A percentile compares a stretch with the other conserved stretches of the same genome.
These are phyloP conservation scores for Candida succiphila DNA, from an alignment of 805 yeast genomes.

Conservation along the genomic window DNA sequence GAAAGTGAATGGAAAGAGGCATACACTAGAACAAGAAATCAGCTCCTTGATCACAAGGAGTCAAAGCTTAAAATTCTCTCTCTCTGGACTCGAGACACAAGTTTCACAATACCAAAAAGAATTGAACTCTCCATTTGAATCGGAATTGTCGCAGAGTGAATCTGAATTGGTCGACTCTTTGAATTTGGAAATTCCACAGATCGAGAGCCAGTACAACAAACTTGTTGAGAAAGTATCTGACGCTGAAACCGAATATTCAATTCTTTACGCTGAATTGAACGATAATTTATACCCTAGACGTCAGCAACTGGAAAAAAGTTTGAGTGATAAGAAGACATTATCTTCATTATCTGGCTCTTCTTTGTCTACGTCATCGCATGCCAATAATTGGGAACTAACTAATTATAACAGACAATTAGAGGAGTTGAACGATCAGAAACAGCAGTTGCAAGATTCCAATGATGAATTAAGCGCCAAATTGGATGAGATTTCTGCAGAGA, in stretches of 20 bases:
- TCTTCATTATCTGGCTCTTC: constrained; percentile 2
- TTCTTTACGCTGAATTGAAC: constrained; percentile 44
- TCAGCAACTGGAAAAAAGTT: constrained; percentile 24
- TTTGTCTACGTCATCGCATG: too few species aligned
- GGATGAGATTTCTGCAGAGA: constrained; percentile 21
- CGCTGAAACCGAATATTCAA: constrained; percentile 36
- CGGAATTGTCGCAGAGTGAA: constrained; percentile 43
- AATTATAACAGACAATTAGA: constrained; percentile 9
- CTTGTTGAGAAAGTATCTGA: constrained; percentile 29
- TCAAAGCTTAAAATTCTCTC: constrained; percentile 22
- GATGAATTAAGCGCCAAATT: constrained; percentile 17
- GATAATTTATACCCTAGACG: constrained; percentile 47
- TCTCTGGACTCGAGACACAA: constrained; percentile 28
- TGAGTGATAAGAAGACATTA: constrained; percentile 6
- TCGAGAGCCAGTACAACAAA: constrained; percentile 30
- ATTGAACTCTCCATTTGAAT: constrained; percentile 40
- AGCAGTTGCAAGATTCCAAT: constrained; percentile 19
- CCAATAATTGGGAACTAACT: constrained; percentile 4
- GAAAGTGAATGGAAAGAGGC: constrained; percentile 29
- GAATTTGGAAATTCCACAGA: constrained; percentile 22
- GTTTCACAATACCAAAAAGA: constrained; percentile 38
- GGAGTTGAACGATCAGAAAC: neutral
- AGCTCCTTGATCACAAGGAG: constrained; percentile 24
- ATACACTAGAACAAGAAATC: constrained; percentile 34
- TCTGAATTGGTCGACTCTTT: constrained; percentile 26